Conservation (phyloP, 164 flowering plant species). For the Macadamia tetraphylla region DNA sequence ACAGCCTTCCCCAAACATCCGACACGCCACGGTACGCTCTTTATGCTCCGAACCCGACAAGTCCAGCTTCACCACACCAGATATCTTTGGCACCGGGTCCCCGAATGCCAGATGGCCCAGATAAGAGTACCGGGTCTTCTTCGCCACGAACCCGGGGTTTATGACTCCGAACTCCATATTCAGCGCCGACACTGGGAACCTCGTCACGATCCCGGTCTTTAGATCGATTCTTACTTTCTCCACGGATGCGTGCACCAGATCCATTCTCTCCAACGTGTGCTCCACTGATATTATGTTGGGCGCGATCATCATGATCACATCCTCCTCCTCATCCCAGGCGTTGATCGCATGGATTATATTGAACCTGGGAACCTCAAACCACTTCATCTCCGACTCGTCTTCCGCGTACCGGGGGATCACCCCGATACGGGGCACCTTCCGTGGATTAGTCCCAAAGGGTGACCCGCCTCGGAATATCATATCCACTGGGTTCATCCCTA, state of each 20-base stretch:
- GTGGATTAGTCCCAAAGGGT: constrained; percentile 38
- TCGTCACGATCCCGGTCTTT: constrained; percentile 37
- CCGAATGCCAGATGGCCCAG: constrained; percentile 52
- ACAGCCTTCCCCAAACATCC: constrained; percentile 52
- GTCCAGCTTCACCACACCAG: constrained; percentile 74
- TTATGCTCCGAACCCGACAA: constrained; percentile 10
- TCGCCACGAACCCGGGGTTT: constrained; percentile 45
- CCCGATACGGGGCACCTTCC: constrained; percentile 56
- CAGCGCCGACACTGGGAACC: constrained; percentile 45
- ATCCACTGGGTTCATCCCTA: constrained; percentile 44
- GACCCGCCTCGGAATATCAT: constrained; percentile 40
- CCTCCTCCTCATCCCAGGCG: constrained; percentile 87
- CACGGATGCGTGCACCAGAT: constrained; percentile 46
- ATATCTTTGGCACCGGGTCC: constrained; percentile 56
- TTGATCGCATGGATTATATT: constrained; percentile 63
- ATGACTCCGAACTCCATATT: constrained; percentile 66
- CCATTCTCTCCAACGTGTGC: constrained; percentile 54
- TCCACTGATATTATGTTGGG: constrained; percentile 55
- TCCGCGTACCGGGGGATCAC: constrained; percentile 60
- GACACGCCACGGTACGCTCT: constrained; percentile 46
- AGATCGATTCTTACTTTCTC: constrained; percentile 62
- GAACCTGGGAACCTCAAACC: constrained; percentile 77
- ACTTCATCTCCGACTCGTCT: constrained; percentile 54
- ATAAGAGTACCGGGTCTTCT: constrained; percentile 52
- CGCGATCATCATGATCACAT: constrained; percentile 49